phyloP scores from a whole-genome alignment of 139 green algal species.

The Picochlorum sp. region DNA sequence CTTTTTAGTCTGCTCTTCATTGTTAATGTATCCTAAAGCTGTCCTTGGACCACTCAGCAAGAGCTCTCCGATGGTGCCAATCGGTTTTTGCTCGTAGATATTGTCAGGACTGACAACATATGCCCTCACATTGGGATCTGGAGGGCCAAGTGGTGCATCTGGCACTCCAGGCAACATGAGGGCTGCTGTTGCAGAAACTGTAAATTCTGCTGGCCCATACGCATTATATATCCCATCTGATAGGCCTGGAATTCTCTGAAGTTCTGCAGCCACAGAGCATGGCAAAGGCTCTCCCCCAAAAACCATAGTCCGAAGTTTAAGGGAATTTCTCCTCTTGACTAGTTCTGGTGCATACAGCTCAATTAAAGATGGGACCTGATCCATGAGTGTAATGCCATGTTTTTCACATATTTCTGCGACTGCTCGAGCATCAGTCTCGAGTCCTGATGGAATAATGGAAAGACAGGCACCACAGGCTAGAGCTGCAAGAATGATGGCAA shows the following conservation, averaged over 20 bases:
- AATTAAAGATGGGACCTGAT: neutral
- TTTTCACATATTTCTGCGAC: constrained; percentile 9
- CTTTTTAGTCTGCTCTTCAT: constrained; percentile 7
- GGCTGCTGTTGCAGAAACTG: constrained; percentile 21
- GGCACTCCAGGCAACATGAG: neutral
- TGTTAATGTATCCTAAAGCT: constrained; percentile 36
- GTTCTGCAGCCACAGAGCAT: neutral
- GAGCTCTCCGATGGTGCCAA: constrained; percentile 42
- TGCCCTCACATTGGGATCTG: constrained; percentile 33
- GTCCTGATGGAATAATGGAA: constrained; percentile 6
- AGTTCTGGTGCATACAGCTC: neutral
- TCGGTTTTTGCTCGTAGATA: constrained; percentile 10
- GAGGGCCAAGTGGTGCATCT: constrained; percentile 25
- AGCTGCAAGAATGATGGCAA: neutral
- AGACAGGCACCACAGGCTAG: neutral
- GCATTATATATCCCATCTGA: constrained; percentile 19
- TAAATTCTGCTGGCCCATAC: constrained; percentile 38
- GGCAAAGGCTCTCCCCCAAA: constrained; percentile 8
- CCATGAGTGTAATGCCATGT: constrained; percentile 13
- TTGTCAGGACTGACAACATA: constrained; percentile 27
- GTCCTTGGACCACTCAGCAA: constrained; percentile 31
- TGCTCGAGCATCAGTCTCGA: constrained; percentile 1
- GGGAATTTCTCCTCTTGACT: neutral
- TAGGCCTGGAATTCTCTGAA: neutral
- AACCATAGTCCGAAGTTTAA: neutral